Conservation (phyloP, 495 filamentous ascomycete species). For the Chaetomium cochliodes region DNA sequence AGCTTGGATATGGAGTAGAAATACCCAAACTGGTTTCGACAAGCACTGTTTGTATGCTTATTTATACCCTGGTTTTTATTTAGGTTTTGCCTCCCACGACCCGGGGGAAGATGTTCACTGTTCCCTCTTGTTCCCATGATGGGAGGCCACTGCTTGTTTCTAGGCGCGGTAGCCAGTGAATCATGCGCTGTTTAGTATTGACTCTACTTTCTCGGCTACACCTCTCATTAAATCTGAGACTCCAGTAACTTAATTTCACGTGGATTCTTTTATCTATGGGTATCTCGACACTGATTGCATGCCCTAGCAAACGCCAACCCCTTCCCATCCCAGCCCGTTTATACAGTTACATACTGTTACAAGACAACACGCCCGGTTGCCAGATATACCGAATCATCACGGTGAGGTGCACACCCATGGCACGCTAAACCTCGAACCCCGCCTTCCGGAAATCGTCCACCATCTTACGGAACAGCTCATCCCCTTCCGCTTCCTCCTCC, state of each 20-base stretch:
- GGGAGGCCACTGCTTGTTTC: no score
- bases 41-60: no score
- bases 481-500: constrained; percentile 4
- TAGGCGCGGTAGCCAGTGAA: no score
- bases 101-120: no score
- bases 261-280: constrained; percentile 12
- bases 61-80: no score
- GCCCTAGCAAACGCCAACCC: constrained; percentile 7
- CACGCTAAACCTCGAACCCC: constrained; percentile 19
- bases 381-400: no score
- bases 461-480: constrained; percentile 25
- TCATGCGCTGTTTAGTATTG: no score
- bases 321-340: background rate
- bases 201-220: no score
- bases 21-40: background rate
- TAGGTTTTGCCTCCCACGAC: no score
- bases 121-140: no score
- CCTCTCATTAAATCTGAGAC: no score
- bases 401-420: background rate
- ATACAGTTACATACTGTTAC: constrained; percentile 5
- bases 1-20: background rate
- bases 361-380: background rate
- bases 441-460: constrained; percentile 22
- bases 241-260: no score
- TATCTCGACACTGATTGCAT: constrained; percentile 8